phyloP scores from a whole-genome alignment of 192 early-diverging fungal species.

The Oehlia diaphana region DNA sequence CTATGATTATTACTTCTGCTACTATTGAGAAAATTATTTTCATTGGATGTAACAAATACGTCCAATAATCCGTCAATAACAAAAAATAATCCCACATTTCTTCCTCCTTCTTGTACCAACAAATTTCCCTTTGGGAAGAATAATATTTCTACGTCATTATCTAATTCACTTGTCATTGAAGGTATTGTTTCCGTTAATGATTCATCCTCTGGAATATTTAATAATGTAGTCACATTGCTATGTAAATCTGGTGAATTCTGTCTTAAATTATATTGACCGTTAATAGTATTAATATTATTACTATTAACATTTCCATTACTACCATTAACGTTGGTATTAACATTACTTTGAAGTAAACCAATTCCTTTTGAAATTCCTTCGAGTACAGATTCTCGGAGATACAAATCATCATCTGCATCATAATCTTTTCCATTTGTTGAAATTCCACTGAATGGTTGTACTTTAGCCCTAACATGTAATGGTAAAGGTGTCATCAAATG shows the following conservation, averaged over 20 bases:
- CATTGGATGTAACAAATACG: constrained; percentile 53
- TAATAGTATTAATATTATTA: neutral
- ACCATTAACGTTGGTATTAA: neutral
- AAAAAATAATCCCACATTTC: constrained; percentile 83
- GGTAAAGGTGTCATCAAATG: constrained; percentile 27
- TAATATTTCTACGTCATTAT: constrained; percentile 71
- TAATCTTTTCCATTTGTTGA: constrained; percentile 41
- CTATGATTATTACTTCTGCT: constrained; percentile 27
- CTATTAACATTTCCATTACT: neutral
- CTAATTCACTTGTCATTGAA: constrained; percentile 40
- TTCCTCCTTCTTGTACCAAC: constrained; percentile 83
- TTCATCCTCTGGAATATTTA: constrained; percentile 28
- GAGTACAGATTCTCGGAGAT: constrained; percentile 62
- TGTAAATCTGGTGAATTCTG: constrained; percentile 23
- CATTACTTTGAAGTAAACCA: constrained; percentile 44
- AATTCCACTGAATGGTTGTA: constrained; percentile 43
- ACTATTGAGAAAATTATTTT: constrained; percentile 30
- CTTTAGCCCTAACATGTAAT: constrained; percentile 19
- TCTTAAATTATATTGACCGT: constrained; percentile 5
- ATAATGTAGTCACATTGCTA: constrained; percentile 11
- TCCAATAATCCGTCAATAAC: constrained; percentile 90
- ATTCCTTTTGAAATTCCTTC: constrained; percentile 62
- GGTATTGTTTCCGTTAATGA: constrained; percentile 27
- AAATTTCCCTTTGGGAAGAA: constrained; percentile 71
- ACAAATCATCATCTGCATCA: constrained; percentile 54